Base-by-base conservation (phyloP, 2,329 filamentous ascomycete genomes). In the Biscogniauxia mediterranea region DNA sequence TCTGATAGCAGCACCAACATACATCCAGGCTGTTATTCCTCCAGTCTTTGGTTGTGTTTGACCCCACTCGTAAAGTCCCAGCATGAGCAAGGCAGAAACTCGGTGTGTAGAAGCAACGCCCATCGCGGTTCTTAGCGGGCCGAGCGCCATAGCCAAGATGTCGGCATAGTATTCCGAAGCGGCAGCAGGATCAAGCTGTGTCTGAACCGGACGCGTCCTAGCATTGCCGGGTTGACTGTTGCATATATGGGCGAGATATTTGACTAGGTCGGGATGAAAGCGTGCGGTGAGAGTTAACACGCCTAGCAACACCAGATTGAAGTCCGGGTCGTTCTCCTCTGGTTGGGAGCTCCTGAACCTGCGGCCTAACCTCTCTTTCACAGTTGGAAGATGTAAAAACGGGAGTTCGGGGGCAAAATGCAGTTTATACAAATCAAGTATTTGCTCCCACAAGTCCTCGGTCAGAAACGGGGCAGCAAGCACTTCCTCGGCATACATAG, bases 381-480 rank as follows among this genome's bases (percentile, higher is more conserved):
- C 85, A 0, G 84, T 89, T 1, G 85, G 83, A 5, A 88, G 78
- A 70, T 92, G 89, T 7, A 92, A 73, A 69, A 92, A 92, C 0
- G 89, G 86, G 49, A 92, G 80, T 70, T 92, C 89, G 1, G 89
- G 87, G 0, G 87, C 86, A 71, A 89, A 92, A 70, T 92, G 88
- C 51, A 87, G 79, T 68, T 88, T 86, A 73, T 89, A 92, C 26
- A 91, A 85, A 66, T 85, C 85, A 67, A 90, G 89, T 46, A 92
- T 76, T 68, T 90, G 85, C 50, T 83, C 83, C 89, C 89, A 92
- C 4, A 91, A 75, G 55, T 85, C 79, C 32, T 83, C 79, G 1
- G 86, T 90, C 25, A 92, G 77, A 56, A 89, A 80, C 0, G 80
- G 79, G 2, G 85, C 81, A 21, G 88, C 82, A 26, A 92, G 77